Evolutionary conservation across 75 land plant species (phyloP).

Genomic region (Cupressus sempervirens): DNA sequence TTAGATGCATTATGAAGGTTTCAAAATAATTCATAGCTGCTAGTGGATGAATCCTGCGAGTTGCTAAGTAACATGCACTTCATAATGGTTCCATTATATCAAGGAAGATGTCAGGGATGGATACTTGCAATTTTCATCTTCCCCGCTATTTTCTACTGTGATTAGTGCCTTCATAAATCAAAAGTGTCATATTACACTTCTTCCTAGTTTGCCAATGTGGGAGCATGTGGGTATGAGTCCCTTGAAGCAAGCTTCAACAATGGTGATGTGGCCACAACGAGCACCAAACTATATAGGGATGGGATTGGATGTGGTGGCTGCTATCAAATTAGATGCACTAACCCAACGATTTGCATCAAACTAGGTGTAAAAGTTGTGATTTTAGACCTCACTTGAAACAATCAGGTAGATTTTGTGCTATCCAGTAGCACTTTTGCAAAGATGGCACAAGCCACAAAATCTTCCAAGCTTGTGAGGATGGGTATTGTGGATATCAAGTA

Average conservation of each 20-base stretch:
- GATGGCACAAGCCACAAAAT: conserved; percentile 32
- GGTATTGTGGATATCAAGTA: conserved; percentile 54
- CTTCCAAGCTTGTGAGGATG: conserved; percentile 12
- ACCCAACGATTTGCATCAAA: not conserved
- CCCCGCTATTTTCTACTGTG: not conserved
- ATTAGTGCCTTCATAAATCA: not conserved
- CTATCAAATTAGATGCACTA: conserved; percentile 26
- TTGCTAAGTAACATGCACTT: no score
- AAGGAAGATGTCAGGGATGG: no score
- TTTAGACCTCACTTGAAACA: not conserved
- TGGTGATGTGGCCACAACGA: not conserved
- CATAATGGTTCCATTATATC: no score
- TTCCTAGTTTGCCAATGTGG: not conserved
- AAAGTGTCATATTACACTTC: not conserved
- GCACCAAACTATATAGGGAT: conserved; percentile 29
- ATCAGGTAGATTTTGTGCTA: conserved; percentile 47
- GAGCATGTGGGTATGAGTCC: conserved; percentile 37
- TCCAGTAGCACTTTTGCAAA: conserved; percentile 36
- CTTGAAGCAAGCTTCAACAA: no score
- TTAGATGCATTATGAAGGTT: no score
- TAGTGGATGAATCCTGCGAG: no score
- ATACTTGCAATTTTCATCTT: not conserved
- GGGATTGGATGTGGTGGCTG: conserved; percentile 58
- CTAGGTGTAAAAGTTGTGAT: conserved; percentile 1
- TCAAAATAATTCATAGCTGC: no score